Evolutionary conservation across 2,329 filamentous ascomycete genomes (phyloP).

Genomic region (Fusarium burgessii): DNA sequence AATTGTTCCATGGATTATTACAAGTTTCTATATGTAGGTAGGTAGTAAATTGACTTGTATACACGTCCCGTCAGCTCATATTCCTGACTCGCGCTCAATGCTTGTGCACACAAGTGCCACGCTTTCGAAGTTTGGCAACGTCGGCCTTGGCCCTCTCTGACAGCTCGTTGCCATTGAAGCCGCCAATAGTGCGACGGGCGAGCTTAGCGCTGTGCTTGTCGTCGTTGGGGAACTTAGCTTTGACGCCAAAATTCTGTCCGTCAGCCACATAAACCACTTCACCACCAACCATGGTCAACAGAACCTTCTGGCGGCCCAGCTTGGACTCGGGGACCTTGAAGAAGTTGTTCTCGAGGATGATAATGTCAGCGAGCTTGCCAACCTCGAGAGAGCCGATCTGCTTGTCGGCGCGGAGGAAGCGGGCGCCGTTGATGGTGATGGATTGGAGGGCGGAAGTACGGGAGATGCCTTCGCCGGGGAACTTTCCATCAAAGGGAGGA

Average conservation of each 20-base stretch:
- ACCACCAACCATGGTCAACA: conserved; percentile 47
- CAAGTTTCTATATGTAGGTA: background rate
- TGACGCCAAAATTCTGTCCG: conserved; percentile 39
- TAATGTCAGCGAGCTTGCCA: conserved; percentile 46
- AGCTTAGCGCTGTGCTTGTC: conserved; percentile 26
- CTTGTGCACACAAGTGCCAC: conserved; percentile 36
- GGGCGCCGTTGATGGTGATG: conserved; percentile 42
- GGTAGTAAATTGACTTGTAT: background rate
- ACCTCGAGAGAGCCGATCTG: conserved; percentile 44
- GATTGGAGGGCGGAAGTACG: conserved; percentile 37
- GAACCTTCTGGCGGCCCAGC: conserved; percentile 40
- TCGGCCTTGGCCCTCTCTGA: conserved; percentile 17
- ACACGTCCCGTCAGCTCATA: background rate
- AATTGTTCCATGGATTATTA: background rate
- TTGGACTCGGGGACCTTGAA: conserved; percentile 43
- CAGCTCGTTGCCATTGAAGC: conserved; percentile 28
- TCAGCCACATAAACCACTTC: conserved; percentile 45
- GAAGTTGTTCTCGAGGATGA: conserved; percentile 44
- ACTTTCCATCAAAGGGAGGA: conserved; percentile 32
- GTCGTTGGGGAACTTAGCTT: conserved; percentile 44
- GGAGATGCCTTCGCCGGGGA: conserved; percentile 41
- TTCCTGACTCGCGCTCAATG: conserved; percentile 8
- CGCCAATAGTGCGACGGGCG: conserved; percentile 35
- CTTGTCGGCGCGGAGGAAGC: conserved; percentile 43
- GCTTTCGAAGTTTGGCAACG: conserved; percentile 34